Conservation (phyloP, 2,329 filamentous ascomycete genomes). For the Nectriaceae sp. region DNA sequence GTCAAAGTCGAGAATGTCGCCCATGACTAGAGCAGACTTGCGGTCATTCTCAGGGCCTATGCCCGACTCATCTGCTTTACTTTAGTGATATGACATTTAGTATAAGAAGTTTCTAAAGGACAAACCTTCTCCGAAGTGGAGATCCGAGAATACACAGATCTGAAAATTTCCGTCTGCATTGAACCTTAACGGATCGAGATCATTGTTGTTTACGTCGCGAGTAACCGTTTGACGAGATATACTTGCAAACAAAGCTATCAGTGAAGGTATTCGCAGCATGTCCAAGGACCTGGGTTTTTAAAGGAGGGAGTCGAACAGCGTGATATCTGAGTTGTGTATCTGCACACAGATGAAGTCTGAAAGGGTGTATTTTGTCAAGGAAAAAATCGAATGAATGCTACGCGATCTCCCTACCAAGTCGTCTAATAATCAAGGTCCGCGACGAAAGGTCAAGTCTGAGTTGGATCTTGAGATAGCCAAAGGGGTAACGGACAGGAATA, state of each 20-base stretch:
- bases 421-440: no score
- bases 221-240: slow-evolving; percentile 3
- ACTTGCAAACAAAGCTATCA: slow-evolving; percentile 6
- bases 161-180: slow-evolving; percentile 15
- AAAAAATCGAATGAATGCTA: no score
- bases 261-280: slow-evolving; percentile 12
- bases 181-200: slow-evolving; percentile 17
- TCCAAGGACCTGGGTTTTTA: background rate
- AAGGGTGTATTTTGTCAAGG: no score
- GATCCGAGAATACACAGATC: slow-evolving; percentile 20
- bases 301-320: background rate
- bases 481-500: no score
- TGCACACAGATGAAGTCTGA: no score
- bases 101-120: background rate
- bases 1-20: slow-evolving; percentile 34
- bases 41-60: slow-evolving; percentile 39
- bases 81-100: slow-evolving; percentile 1
- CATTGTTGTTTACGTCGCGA: slow-evolving; percentile 9
- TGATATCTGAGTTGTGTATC: no score
- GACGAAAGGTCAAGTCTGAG: no score
- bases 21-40: slow-evolving; percentile 37
- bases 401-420: no score
- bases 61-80: slow-evolving; percentile 11
- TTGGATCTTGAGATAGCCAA: no score
- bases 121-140: slow-evolving; percentile 19